Conservation (phyloP, 345 rosid genomes). For the Ceriops decandra region DNA sequence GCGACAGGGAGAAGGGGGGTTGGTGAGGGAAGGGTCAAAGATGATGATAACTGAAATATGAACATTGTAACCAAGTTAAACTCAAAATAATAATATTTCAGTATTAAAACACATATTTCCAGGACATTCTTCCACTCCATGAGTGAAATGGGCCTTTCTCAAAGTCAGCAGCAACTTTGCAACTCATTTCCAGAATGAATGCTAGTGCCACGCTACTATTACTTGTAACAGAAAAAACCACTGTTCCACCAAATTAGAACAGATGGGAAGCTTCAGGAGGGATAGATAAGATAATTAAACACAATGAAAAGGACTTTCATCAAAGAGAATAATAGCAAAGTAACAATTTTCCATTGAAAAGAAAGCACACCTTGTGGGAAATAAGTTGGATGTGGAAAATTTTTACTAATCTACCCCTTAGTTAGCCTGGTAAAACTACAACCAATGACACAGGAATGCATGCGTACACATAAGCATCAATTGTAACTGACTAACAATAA, state of each 20-base stretch:
- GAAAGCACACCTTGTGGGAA: no score
- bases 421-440: background rate
- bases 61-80: background rate
- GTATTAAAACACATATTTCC: no score
- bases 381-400: no score
- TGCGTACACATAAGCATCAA: no score
- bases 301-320: no score
- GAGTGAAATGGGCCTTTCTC: background rate
- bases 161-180: background rate
- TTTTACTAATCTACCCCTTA: background rate
- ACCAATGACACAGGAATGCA: background rate
- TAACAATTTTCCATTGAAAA: no score
- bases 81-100: background rate
- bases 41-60: no score
- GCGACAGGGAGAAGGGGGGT: no score
- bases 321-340: no score
- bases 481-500: no score
- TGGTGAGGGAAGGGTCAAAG: no score
- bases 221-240: background rate
- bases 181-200: background rate
- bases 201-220: background rate
- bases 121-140: background rate
- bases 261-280: background rate
- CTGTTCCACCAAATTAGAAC: background rate
- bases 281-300: background rate